Evolutionary conservation across 345 rosid genomes (phyloP).

Genomic region (Populus pruinosa): DNA sequence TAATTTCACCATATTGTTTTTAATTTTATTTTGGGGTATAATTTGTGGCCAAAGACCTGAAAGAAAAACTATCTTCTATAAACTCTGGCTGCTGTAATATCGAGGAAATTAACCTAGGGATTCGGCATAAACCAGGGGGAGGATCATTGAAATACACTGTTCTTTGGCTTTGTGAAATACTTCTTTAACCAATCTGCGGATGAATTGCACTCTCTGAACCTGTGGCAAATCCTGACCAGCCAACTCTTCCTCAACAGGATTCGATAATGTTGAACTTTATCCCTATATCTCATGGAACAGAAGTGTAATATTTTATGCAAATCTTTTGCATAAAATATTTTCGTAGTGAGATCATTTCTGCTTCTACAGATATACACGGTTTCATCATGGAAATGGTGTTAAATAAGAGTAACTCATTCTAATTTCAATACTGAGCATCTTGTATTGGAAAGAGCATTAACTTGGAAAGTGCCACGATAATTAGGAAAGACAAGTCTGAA

Average conservation of each 20-base stretch:
- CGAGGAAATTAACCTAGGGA: background rate
- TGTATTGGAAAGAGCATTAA: too few relatives aligned
- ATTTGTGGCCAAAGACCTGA: background rate
- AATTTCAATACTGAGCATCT: too few relatives aligned
- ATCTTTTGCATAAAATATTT: background rate
- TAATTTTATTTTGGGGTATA: background rate
- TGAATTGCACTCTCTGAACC: background rate
- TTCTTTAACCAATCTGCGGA: background rate
- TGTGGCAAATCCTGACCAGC: background rate
- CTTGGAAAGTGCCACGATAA: background rate
- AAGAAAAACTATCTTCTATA: background rate
- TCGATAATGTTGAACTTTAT: background rate
- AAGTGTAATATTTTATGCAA: background rate
- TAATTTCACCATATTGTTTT: background rate
- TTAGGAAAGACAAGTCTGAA: background rate
- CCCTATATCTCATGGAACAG: too few relatives aligned
- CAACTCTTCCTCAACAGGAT: background rate
- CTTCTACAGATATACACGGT: too few relatives aligned
- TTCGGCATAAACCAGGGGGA: background rate
- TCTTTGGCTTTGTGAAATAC: background rate
- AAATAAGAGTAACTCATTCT: too few relatives aligned
- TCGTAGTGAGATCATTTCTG: background rate
- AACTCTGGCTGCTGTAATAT: background rate
- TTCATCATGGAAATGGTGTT: too few relatives aligned
- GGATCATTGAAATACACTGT: background rate